Base-by-base conservation (phyloP, 2,329 filamentous ascomycete species). In the Proliferodiscus dingleyae region DNA sequence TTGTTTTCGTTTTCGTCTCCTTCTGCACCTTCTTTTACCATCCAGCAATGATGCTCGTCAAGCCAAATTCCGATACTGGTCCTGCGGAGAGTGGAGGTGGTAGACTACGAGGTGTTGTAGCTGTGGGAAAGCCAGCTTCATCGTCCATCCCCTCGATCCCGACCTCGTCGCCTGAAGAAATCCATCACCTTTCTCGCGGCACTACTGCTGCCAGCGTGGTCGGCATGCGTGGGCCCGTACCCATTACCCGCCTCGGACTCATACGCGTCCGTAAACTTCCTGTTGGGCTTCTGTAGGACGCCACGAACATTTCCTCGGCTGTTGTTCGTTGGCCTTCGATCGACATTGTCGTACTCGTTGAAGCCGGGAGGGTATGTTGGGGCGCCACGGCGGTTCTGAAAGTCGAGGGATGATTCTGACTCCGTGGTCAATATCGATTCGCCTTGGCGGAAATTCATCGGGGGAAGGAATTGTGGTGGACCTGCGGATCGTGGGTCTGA, bases 141-240 rank as follows among this genome's bases (percentile, higher is more conserved):
- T 40, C 48, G 40, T 22, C 46, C 46, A 11, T 46, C 47, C 9
- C 48, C 56, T 15, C 60, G 47, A 85, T 75, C 57, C 83, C 87
- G 69, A 85, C 87, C 88, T 64, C 90, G 80, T 65, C 90, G 78
- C 58, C 93, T 78, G 73, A 98, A 98, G 68, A 97, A 95, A 69
- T 98, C 91, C 90, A 98, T 97, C 30, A 98, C 93, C 63, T 89
- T 83, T 64, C 90, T 85, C 11, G 90, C 89, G 3, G 89, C 87
- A 46, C 88, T 88, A 53, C 83, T 91, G 65, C 87, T 94, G 36
- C 91, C 91, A 24, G 83, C 83, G 41, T 63, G 57, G 60, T 89
- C 83, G 42, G 83, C 79, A 43, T 74, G 73, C 28, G 66, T 64
- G 53, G 71, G 74, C 37, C 70, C 73, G 51, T 75, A 77, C 40